Evolutionary conservation across 495 filamentous ascomycete species (phyloP), one percentile per base, ranked within the genome.

Genomic region (Talaromyces nanjingensis): DNA sequence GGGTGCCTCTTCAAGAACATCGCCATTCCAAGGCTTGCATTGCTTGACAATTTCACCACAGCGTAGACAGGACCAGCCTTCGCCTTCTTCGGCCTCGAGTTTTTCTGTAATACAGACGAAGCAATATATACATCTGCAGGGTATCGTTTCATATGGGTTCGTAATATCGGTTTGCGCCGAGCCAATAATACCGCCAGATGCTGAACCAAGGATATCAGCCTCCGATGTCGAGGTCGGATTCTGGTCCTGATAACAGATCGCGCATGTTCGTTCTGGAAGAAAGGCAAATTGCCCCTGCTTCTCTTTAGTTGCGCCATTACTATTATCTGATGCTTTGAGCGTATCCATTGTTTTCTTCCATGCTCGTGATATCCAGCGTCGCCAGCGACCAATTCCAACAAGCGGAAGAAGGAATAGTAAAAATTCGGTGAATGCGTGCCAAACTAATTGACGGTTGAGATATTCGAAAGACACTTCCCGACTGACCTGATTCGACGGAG

Each of bases 341-440:
- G 87, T 77, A 18, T 84, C 79, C 67, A 89, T 86, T 2, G 87
- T 84, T 70, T 87, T 93, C 59, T 88, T 85, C 90, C 91, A 96
- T 18, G 86, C 86, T 56, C 93, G 83, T 27, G 87, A 81, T 25
- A 97, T 81, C 92, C 93, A 97, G 59, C 93, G 83, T 59, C 90
- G 84, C 94, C 94, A 99, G 63, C 92, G 83, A 68, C 88, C 88
- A 64, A 99, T 93, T 52, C 93, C 93, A 49, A 99, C 91, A 27
- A 99, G 79, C 1, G 94, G 94, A 4, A 99, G 82, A 11, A 99
- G 84, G 72, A 99, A 99, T 6, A 99, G 85, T 5, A 99, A 82
- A 70, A 98, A 98, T 72, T 98, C 94, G 25, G 94, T 98, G 69
- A 98, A 97, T 18, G 94, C 94, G 72, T 98, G 94, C 94, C 94